Evolutionary conservation across 208 protist species (phyloP).

Genomic region (Leishmania aethiopica): DNA sequence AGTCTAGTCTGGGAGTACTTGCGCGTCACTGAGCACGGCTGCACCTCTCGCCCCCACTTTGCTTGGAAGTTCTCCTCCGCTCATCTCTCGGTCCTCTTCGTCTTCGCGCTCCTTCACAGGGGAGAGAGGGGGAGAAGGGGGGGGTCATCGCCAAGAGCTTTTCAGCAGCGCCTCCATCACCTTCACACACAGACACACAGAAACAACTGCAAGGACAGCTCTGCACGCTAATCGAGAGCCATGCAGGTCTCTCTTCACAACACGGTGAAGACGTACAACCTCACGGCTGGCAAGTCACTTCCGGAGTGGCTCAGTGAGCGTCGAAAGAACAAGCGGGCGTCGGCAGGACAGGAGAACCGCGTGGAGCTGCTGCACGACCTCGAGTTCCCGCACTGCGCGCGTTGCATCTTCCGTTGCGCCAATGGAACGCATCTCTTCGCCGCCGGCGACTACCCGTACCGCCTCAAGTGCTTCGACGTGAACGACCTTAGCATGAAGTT

Average conservation of each 20-base stretch:
- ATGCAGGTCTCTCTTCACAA: slow-evolving; percentile 91
- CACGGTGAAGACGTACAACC: slow-evolving; percentile 89
- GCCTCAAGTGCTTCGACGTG: slow-evolving; percentile 90
- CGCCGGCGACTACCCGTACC: slow-evolving; percentile 87
- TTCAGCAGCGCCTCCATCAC: neutral
- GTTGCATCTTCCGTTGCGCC: slow-evolving; percentile 75
- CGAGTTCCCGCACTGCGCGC: slow-evolving; percentile 86
- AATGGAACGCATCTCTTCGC: slow-evolving; percentile 89
- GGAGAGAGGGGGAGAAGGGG: neutral
- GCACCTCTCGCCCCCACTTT: neutral
- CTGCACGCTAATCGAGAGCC: neutral
- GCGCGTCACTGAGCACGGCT: neutral
- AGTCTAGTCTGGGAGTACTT: neutral
- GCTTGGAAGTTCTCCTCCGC: neutral
- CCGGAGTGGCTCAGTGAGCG: slow-evolving; percentile 87
- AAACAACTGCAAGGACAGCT: neutral
- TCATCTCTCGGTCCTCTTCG: neutral
- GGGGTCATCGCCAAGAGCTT: neutral
- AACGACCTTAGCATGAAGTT: slow-evolving; percentile 93
- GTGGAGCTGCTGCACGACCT: slow-evolving; percentile 91
- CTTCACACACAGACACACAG: neutral
- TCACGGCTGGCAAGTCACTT: slow-evolving; percentile 86
- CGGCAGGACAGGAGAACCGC: slow-evolving; percentile 58
- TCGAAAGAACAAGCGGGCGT: slow-evolving; percentile 59
- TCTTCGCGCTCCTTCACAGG: neutral